These are phyloP conservation scores for Globisporangium parvum DNA, from an alignment of 352 stramenopile genomes.

Conservation along the genomic window DNA sequence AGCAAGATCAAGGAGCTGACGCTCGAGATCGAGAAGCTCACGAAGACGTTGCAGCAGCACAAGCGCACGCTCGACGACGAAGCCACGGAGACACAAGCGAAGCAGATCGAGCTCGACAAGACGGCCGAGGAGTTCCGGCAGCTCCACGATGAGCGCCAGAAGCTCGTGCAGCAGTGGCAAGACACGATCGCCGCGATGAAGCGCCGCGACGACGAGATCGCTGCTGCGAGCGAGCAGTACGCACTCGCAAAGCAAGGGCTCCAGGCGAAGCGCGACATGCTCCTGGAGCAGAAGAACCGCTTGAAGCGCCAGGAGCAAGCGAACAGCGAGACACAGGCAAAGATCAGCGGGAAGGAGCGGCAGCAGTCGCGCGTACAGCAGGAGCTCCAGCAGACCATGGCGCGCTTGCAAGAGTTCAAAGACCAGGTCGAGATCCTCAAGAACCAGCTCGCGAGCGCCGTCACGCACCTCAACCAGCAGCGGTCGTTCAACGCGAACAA, in stretches of 20 bases:
- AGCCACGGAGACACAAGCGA: conserved; percentile 91
- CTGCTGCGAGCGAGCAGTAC: conserved; percentile 87
- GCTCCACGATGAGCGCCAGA: conserved; percentile 90
- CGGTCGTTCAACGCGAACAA: conserved; percentile 73
- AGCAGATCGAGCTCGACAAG: conserved; percentile 95
- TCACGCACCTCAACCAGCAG: conserved; percentile 80
- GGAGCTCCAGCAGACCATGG: conserved; percentile 52
- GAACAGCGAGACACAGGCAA: conserved; percentile 74
- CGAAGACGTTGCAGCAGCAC: conserved; percentile 75
- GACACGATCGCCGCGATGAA: conserved; percentile 92
- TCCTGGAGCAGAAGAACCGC: conserved; percentile 69
- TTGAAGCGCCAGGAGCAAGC: conserved; percentile 84
- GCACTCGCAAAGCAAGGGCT: conserved; percentile 48
- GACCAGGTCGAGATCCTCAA: conserved; percentile 92
- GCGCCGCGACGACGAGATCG: conserved; percentile 90
- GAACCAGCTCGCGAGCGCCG: conserved; percentile 84
- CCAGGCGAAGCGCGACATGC: conserved; percentile 57
- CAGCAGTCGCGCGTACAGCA: conserved; percentile 63
- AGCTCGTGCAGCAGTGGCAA: conserved; percentile 94
- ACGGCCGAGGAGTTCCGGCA: conserved; percentile 91
- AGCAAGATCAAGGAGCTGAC: conserved; percentile 93
- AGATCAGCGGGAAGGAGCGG: conserved; percentile 65
- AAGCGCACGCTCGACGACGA: conserved; percentile 72
- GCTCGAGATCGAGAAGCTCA: conserved; percentile 92
- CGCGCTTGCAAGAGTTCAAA: conserved; percentile 72